These are phyloP conservation scores for Pseudogymnoascus sp. DNA, from an alignment of 2,329 filamentous ascomycete species.

Conservation along the genomic window DNA sequence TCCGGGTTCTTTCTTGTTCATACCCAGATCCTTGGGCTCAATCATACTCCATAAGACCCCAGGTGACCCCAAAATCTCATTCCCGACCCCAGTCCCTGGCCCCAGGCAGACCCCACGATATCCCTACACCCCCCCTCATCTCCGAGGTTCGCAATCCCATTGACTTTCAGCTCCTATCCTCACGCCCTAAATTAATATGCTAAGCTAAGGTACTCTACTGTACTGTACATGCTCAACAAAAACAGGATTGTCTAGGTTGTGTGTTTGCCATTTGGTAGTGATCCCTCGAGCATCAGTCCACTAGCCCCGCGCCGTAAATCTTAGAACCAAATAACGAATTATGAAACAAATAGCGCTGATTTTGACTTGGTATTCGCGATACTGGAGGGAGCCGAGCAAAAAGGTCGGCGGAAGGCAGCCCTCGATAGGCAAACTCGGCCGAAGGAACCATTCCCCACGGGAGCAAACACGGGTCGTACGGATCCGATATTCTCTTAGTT, in stretches of 20 bases:
- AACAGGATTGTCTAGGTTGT: background rate
- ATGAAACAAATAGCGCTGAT: background rate
- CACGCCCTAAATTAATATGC: background rate
- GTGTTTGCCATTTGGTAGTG: background rate
- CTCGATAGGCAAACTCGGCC: background rate
- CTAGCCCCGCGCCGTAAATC: background rate
- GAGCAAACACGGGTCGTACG: background rate
- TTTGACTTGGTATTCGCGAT: background rate
- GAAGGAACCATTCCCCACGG: background rate
- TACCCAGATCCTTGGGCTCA: background rate
- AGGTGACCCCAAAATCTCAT: background rate
- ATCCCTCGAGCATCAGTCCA: background rate
- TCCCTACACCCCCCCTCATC: constrained; percentile 2
- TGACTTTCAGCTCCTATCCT: background rate
- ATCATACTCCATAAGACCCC: background rate
- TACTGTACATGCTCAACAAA: background rate
- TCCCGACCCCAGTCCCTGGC: background rate
- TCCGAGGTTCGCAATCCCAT: background rate
- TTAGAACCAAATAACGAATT: background rate
- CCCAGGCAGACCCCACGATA: background rate
- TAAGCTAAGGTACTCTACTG: background rate
- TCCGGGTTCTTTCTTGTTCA: background rate
- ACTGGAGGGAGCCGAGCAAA: background rate
- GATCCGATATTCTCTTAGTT: background rate
- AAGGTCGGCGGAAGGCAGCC: background rate